These are phyloP conservation scores for Pseudonitzschia pungens DNA, from an alignment of 108 stramenopile genomes.

Conservation along the genomic window DNA sequence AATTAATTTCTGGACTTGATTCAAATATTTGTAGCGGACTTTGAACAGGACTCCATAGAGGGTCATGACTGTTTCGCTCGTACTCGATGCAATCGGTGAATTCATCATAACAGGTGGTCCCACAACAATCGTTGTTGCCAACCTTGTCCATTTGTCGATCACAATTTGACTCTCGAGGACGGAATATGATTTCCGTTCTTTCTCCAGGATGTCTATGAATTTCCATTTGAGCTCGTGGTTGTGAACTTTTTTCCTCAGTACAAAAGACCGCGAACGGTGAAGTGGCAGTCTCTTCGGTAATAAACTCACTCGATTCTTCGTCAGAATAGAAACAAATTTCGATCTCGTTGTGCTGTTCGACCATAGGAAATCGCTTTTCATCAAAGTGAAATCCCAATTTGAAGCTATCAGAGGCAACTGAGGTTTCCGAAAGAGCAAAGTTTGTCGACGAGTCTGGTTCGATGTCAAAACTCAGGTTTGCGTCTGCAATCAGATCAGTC, in stretches of 20 bases:
- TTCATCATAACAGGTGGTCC: neutral
- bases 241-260: neutral
- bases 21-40: neutral
- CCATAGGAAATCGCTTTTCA: neutral
- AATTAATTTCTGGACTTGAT: neutral
- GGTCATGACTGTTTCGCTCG: neutral
- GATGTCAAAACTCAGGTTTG: neutral
- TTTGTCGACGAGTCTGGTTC: neutral
- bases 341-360: neutral
- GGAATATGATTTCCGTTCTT: neutral
- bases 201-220: no score
- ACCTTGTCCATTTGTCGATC: neutral
- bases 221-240: neutral
- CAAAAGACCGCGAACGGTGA: neutral
- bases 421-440: neutral
- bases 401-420: conserved; percentile 3
- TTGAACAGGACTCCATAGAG: neutral
- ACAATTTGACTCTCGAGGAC: neutral
- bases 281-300: neutral
- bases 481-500: neutral
- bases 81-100: neutral
- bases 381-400: conserved; percentile 29
- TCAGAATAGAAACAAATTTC: conserved; percentile 23
- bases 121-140: neutral
- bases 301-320: conserved; percentile 4